Conservation (phyloP, 306 rosid genomes). For the Castanea crenata region DNA sequence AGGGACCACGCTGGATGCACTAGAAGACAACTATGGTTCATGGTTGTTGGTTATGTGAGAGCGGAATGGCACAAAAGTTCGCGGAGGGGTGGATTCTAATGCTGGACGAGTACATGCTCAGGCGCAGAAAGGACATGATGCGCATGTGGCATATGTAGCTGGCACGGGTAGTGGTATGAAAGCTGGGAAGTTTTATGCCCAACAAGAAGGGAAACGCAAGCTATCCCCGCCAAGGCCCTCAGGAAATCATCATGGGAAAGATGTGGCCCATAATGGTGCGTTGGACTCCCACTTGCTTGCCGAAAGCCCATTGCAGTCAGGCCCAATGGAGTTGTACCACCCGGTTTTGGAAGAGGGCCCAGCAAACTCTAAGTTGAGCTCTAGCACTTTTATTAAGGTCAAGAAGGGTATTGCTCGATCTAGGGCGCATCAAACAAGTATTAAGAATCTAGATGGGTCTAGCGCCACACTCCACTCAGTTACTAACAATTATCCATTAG, state of each 20-base stretch:
- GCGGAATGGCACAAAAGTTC: too few species aligned
- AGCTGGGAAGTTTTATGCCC: rapidly evolving
- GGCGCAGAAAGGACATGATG: rapidly evolving
- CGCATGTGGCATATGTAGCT: rapidly evolving
- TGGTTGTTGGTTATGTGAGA: too few species aligned
- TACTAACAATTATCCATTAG: too few species aligned
- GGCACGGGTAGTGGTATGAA: rapidly evolving
- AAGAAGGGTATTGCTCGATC: too few species aligned
- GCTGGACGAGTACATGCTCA: too few species aligned
- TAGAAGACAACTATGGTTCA: too few species aligned
- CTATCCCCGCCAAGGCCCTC: too few species aligned
- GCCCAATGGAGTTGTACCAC: rapidly evolving
- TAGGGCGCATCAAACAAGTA: too few species aligned
- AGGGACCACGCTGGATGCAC: rapidly evolving
- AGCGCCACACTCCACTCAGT: rapidly evolving
- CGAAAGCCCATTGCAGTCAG: rapidly evolving
- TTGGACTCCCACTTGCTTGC: rapidly evolving
- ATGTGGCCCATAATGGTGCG: rapidly evolving
- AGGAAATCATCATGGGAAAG: too few species aligned
- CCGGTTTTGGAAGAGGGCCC: too few species aligned
- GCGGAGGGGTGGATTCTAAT: rapidly evolving
- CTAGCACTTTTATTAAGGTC: too few species aligned
- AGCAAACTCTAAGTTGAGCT: rapidly evolving
- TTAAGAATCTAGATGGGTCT: rapidly evolving
- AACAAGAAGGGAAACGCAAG: too few species aligned